Percentiles rank a stretch among this genome's conserved stretches.
Evolutionary conservation across 2,329 filamentous ascomycete species (phyloP).

Genomic region (Diatrype stigma): DNA sequence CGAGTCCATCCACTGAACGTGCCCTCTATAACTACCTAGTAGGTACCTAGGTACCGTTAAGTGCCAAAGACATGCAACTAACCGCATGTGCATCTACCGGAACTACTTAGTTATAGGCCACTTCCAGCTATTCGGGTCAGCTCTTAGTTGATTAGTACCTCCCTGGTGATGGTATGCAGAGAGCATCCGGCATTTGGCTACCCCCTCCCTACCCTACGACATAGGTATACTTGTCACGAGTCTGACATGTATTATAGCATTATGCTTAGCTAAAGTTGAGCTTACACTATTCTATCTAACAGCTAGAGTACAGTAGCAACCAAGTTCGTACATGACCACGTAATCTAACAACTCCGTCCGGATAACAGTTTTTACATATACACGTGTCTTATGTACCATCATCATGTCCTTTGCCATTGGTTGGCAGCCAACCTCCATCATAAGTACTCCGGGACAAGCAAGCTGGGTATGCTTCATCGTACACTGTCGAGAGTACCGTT

Average conservation of each 20-base stretch:
- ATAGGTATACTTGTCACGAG: too few species aligned
- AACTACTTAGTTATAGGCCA: too few species aligned
- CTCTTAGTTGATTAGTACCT: too few species aligned
- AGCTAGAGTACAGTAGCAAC: not conserved
- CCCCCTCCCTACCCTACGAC: too few species aligned
- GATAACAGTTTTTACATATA: not conserved
- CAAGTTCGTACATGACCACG: too few species aligned
- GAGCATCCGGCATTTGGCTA: too few species aligned
- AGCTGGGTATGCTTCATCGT: not conserved
- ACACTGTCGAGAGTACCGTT: not conserved
- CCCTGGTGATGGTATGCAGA: too few species aligned
- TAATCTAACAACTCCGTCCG: not conserved
- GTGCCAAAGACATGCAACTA: not conserved
- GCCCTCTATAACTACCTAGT: too few species aligned
- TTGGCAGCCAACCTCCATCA: not conserved
- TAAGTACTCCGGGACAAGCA: not conserved
- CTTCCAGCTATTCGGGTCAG: too few species aligned
- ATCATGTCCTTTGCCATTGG: not conserved
- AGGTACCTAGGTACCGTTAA: not conserved
- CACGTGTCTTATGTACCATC: not conserved
- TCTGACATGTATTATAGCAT: not conserved
- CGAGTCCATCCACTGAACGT: too few species aligned
- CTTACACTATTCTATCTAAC: not conserved
- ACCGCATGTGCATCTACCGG: not conserved
- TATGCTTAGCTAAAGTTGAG: not conserved